A percentile compares a stretch with the other conserved stretches of the same genome.
Evolutionary conservation across 1,139 yeast species (phyloP).

Genomic region (Protomyces arabidopsidicola): DNA sequence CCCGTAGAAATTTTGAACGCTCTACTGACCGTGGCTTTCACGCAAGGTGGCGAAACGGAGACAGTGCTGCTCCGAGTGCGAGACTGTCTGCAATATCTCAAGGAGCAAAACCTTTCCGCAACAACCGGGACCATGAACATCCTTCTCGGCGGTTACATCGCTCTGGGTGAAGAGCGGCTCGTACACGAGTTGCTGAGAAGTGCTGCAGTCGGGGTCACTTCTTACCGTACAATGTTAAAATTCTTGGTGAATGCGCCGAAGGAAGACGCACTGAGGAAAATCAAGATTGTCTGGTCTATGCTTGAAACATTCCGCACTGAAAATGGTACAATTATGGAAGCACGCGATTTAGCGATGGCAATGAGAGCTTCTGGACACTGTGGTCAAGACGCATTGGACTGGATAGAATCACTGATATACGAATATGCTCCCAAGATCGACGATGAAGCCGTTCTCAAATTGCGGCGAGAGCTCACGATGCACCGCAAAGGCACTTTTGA

Average conservation of each 20-base stretch:
- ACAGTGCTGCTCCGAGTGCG: slow-evolving; percentile 8
- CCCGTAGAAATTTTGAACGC: slow-evolving; percentile 12
- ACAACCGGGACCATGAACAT: slow-evolving; percentile 10
- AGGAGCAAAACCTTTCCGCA: neutral
- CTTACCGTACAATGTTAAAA: slow-evolving; percentile 14
- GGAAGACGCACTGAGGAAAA: neutral
- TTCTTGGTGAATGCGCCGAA: neutral
- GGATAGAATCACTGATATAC: neutral
- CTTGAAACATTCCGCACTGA: neutral
- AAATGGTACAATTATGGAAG: neutral
- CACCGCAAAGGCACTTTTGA: neutral
- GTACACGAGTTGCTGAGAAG: slow-evolving; percentile 3
- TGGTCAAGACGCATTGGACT: neutral
- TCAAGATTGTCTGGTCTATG: neutral
- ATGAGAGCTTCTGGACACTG: slow-evolving; percentile 5
- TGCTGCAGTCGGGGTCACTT: neutral
- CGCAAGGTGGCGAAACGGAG: neutral
- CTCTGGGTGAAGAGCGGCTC: slow-evolving; percentile 9
- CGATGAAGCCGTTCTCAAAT: neutral
- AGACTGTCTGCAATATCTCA: neutral
- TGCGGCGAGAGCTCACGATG: neutral
- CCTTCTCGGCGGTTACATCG: slow-evolving; percentile 18
- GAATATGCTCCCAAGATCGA: neutral
- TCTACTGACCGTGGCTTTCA: slow-evolving; percentile 4
- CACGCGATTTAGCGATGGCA: slow-evolving; percentile 10